Evolutionary conservation across 352 stramenopile genomes (phyloP), one percentile per base, ranked within the genome.

Genomic region (Phytophthora crassamura): DNA sequence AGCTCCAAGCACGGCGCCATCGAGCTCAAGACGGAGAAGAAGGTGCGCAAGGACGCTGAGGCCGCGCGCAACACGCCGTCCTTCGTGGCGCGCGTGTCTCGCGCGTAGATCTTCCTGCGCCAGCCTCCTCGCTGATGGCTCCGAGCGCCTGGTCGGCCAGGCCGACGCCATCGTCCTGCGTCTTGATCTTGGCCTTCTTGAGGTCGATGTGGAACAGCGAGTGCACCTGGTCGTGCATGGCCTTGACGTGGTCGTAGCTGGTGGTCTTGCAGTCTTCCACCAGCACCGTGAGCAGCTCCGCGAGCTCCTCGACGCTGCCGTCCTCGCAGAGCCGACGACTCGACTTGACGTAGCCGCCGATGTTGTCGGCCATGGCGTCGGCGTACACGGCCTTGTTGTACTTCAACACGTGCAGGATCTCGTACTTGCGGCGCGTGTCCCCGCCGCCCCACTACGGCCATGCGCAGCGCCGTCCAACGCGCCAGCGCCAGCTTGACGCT

Each of bases 361-460:
- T 91, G n/a, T n/a, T n/a, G n/a, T n/a, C n/a, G n/a, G n/a, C n/a
- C n/a, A n/a, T n/a, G n/a, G n/a, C n/a, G n/a, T n/a, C n/a, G n/a
- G n/a, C n/a, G n/a, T n/a, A n/a, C n/a, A n/a, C n/a, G n/a, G n/a
- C n/a, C n/a, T n/a, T 91, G 61, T 90, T 86, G 66, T 89, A 91
- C 69, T 93, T 93, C 75, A 90, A 93, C 15, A 91, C 69, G 59
- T 86, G 77, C 15, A 95, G 62, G 51, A 93, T 84, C 67, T 93
- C 82, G 61, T 87, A 91, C 77, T 94, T 94, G 68, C 82, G 81
- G 16, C 72, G 74, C 43, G 80, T 93, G 71, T 94, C 84, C 52
- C 86, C 86, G 45, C 84, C 84, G 55, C 86, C 86, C 86, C 86
- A 95, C 58, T 93, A 95, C 73, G 33, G 86, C 86, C 82, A 95